Base-by-base conservation (phyloP, 768 basidiomycete genomes). In the Mycena filopes region DNA sequence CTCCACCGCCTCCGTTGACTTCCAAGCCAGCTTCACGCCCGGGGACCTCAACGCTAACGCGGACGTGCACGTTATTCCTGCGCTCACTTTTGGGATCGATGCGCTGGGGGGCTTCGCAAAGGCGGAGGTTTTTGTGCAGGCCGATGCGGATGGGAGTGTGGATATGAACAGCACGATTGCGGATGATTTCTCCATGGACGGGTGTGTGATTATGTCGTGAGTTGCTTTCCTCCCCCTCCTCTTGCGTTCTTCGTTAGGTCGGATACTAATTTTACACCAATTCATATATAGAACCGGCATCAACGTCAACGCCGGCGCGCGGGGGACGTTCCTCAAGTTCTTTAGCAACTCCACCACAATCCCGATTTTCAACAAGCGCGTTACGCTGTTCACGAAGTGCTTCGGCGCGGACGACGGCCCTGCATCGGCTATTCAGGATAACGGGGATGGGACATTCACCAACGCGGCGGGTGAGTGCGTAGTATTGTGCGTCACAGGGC, bases 351-450 rank as follows among this genome's bases (percentile, higher is more conserved):
- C 38, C 16, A 55, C 54, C 15, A 55, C 54, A 15, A 55, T 55
- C 26, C 54, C 54, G 38, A 55, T 55, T 41, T 55, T 55, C 54
- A 55, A 55, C 40, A 55, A 55, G 54, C 54, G 54, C 18, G 54
- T 41, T 7, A 16, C 18, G n/a, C 54, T 55, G 20, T 55, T 55
- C 54, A 23, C 41, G 54, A 55, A 55, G 54, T 55, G 54, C 54
- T 55, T 55, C 54, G 54, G 54, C 38, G 54, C 54, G 13, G n/a
- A 29, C 43, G 54, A 55, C 28, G 54, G 54, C 5, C 54, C 54
- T 41, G 54, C 54, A 15, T 55, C 54, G 29, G 54, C 54, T 25
- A 13, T 55, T 55, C 20, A 42, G 54, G 54, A 42, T 29, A 55
- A 55, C 43, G 54, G 18, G 15, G 54, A 55, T 55, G 54, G 54